Evolutionary conservation across 2,329 filamentous ascomycete genomes (phyloP).

Genomic region (Sporothrix phasma): DNA sequence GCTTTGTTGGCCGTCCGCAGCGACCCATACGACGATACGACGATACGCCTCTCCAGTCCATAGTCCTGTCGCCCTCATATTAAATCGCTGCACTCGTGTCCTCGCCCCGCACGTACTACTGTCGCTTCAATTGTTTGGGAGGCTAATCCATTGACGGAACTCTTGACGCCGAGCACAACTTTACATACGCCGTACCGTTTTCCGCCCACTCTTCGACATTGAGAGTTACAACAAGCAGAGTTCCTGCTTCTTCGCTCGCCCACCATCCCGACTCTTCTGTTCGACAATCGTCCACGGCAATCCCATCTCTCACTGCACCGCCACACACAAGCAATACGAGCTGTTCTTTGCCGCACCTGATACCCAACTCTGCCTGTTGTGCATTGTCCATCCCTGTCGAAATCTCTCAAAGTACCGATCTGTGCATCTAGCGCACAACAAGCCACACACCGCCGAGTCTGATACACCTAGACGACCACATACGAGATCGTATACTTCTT

Average conservation of each 20-base stretch:
- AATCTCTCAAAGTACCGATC: not conserved
- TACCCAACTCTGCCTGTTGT: not conserved
- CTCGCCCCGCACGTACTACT: not conserved
- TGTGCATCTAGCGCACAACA: not conserved
- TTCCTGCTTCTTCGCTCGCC: not conserved
- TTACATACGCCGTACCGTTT: conserved; percentile 1
- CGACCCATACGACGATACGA: not conserved
- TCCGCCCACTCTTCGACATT: not conserved
- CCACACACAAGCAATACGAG: not conserved
- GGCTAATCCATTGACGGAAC: not conserved
- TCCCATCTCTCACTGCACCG: not conserved
- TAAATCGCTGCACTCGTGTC: not conserved
- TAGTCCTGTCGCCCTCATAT: not conserved
- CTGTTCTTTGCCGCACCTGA: not conserved
- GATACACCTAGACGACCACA: not conserved
- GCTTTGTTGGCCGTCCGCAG: not conserved
- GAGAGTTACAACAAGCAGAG: not conserved
- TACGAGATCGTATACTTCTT: not conserved
- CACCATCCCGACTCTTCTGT: not conserved
- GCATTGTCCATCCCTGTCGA: not conserved
- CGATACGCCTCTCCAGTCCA: not conserved
- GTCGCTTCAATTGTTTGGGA: not conserved
- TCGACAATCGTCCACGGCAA: not conserved
- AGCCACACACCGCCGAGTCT: not conserved
- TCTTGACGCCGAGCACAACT: not conserved